phyloP scores from a whole-genome alignment of 345 rosid genomes.

The Triadica sebifera region DNA sequence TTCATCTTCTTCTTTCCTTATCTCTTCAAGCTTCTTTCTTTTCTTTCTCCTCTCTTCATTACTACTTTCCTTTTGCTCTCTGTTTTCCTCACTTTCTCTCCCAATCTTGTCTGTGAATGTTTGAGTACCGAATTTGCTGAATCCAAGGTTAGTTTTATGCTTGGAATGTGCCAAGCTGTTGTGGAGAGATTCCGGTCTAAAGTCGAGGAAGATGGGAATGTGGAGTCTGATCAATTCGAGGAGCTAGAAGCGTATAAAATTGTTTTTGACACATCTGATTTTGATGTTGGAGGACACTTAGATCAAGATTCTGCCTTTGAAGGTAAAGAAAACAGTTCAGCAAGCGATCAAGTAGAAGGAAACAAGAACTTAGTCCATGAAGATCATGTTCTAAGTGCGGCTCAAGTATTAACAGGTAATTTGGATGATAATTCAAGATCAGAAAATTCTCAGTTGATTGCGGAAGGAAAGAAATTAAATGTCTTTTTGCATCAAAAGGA shows the following conservation, averaged over 20 bases:
- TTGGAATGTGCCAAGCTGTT: constrained; percentile 38
- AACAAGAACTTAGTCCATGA: constrained; percentile 30
- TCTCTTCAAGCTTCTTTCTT: constrained; percentile 68
- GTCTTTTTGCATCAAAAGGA: constrained; percentile 40
- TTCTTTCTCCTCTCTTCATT: constrained; percentile 77
- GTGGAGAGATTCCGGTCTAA: constrained; percentile 41
- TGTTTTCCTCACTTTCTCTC: constrained; percentile 49
- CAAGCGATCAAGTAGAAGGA: constrained; percentile 9
- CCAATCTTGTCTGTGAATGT: constrained; percentile 24
- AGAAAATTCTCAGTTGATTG: constrained; percentile 13
- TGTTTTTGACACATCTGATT: constrained; percentile 46
- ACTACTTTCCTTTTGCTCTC: constrained; percentile 76
- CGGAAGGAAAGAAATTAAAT: constrained; percentile 35
- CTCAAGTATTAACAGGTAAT: not conserved
- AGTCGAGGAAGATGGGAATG: constrained; percentile 30
- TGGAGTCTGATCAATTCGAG: constrained; percentile 33
- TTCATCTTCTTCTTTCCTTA: constrained; percentile 63
- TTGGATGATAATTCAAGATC: not conserved
- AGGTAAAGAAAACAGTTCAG: constrained; percentile 12
- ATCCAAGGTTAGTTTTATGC: constrained; percentile 39
- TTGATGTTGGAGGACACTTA: constrained; percentile 28
- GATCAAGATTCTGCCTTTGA: constrained; percentile 16
- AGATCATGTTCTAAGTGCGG: not conserved
- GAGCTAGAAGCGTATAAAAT: constrained; percentile 64
- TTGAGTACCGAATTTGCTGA: constrained; percentile 28